Base-by-base conservation (phyloP, 805 yeast genomes). In the Candida tibetensis region DNA sequence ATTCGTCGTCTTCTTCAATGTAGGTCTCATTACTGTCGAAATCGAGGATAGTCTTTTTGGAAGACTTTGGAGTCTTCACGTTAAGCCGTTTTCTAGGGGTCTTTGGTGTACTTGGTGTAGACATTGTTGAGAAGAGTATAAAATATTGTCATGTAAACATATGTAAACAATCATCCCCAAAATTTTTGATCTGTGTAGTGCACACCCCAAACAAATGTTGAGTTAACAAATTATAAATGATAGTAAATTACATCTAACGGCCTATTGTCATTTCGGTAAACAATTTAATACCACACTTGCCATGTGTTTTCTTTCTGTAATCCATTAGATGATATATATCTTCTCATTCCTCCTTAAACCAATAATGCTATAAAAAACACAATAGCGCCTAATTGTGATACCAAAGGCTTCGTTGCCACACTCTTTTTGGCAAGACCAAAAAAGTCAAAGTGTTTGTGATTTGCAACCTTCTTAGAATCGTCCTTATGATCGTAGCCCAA, bases 1-100 rank as follows among this genome's bases (percentile, higher is more conserved):
- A 60, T 31, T 51, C 55, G 45, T 69, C 74, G 6, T 68, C 66
- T 28, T 65, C 70, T 41, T 68, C 72, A 23, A 62, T 44, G 38
- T 58, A 62, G 13, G 65, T 50, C 16, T 51, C 52, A 34, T 64
- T 62, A 5, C 51, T 41, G 30, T 52, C 58, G 27, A 46, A 45
- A 36, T 45, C 44, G 22, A 47, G 32, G 22, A 55, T 42, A 8
- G 58, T 51, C 28, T 47, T 48, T 33, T 46, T 50, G 18, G 36
- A 29, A 14, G 37, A 23, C 19, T 25, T 22, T 13, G 22, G 28
- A 10, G 28, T 32, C 25, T 27, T 5, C 41, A 32, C 30, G 25
- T 17, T 29, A 39, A 33, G 29, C 45, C 17, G 45, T 30, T 22
- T 21, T 13, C 46, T 28, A 12, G 47, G 45, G 6, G 48, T 44